A percentile compares a stretch with the other conserved stretches of the same genome.
Conservation (phyloP, 371 early-diverging fungal genomes). For the Mortierella sp. region DNA sequence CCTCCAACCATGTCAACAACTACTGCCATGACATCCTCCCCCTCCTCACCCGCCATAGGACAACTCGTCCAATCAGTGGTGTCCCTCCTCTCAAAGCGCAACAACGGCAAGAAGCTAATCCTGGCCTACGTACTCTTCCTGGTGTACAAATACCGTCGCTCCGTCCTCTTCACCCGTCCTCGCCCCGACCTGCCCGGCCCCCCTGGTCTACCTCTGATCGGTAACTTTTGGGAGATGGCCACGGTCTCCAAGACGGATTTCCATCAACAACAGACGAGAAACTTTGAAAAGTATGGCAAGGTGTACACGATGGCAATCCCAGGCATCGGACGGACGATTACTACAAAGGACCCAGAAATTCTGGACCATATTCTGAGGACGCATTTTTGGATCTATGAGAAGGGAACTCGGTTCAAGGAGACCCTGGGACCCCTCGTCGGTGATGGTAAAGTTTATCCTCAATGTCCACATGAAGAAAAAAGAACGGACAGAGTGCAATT, state of each 20-base stretch:
- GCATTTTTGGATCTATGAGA: constrained; percentile 56
- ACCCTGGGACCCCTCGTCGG: constrained; percentile 30
- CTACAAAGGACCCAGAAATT: constrained; percentile 33
- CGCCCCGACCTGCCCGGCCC: constrained; percentile 37
- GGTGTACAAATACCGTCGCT: constrained; percentile 34
- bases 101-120: background rate
- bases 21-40: background rate
- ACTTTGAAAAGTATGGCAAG: constrained; percentile 27
- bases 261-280: constrained; percentile 12
- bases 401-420: constrained; percentile 30
- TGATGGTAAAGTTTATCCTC: constrained; percentile 11
- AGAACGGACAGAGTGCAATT: background rate
- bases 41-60: background rate
- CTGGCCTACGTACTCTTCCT: constrained; percentile 22
- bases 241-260: constrained; percentile 12
- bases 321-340: constrained; percentile 29
- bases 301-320: constrained; percentile 31
- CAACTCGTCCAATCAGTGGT: no score
- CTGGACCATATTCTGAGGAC: constrained; percentile 41
- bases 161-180: constrained; percentile 23
- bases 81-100: background rate
- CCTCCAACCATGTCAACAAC: background rate
- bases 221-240: constrained; percentile 16
- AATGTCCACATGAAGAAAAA: background rate
- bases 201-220: constrained; percentile 33